Base-by-base conservation (phyloP, 441 rosid species). In the Rhodomyrtus psidioides region DNA sequence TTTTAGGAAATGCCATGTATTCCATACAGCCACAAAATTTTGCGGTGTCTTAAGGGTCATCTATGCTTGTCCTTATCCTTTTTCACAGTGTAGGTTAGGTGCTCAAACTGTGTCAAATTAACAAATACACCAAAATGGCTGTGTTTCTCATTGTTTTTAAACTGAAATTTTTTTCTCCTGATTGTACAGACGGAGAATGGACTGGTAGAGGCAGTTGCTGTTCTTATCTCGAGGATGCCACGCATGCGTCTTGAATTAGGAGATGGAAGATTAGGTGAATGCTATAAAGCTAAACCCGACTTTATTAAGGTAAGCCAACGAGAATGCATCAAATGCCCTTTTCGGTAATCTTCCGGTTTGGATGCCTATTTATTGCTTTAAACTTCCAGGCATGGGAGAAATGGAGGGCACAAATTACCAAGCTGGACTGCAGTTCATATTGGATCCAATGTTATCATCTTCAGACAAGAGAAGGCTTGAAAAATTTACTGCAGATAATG, bases 221-320 rank as follows among this genome's bases (percentile, higher is more conserved):
- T 96, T 88, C 98, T 97, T 75, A 92, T 97, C 91, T 93, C 98
- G 87, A 96, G 93, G 87, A 95, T 93, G 98, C 99, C 99, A 84
- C 97, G 96, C 85, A 90, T 95, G 96, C 93, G 98, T 83, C 93
- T 94, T 34, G 92, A 92, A 62, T 79, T 93, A 83, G 93, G 91
- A 91, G 90, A 87, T 84, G 96, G 94, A 87, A 94, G 92, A 84
- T 87, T 94, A 83, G 99, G 99, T 86, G 99, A 96, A 91, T 93
- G 96, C 92, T 93, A 88, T 90, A 93, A 93, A 90, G 91, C 95
- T 84, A 96, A 94, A 93, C 94, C 99, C 87, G 99, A 96, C 89
- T 97, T 96, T 92, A 86, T 93, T 91, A 96, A 95, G 98, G 99
- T 95, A 91, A 84, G 65, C 85, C 84, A 59, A 76, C 42, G 23